phyloP scores from a whole-genome alignment of 345 rosid genomes.

The Pugionium cornutum region DNA sequence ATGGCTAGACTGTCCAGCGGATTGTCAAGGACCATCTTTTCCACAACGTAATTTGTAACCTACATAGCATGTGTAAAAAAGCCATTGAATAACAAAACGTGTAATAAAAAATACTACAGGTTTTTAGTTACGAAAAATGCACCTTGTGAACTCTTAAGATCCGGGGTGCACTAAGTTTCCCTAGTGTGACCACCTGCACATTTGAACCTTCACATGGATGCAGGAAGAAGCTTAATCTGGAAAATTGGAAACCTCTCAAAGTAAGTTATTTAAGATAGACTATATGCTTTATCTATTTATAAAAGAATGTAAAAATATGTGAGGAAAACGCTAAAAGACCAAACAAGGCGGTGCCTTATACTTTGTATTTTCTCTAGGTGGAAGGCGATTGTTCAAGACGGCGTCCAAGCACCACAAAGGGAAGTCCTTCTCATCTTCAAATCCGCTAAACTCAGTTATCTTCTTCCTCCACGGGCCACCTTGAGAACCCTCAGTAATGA shows the following conservation, averaged over 20 bases:
- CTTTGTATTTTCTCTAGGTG: slow-evolving; percentile 93
- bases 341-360: slow-evolving; percentile 41
- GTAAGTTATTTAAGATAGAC: slow-evolving; percentile 17
- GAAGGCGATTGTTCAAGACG: slow-evolving; percentile 82
- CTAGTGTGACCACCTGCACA: slow-evolving; percentile 84
- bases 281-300: neutral
- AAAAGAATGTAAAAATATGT: slow-evolving; percentile 14
- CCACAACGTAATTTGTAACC: slow-evolving; percentile 95
- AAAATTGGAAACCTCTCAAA: slow-evolving; percentile 25
- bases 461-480: slow-evolving; percentile 99
- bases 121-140: slow-evolving; percentile 29
- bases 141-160: slow-evolving; percentile 98
- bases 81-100: slow-evolving; percentile 19
- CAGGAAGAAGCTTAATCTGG: slow-evolving; percentile 96
- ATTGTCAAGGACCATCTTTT: slow-evolving; percentile 88
- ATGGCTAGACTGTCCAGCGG: slow-evolving; percentile 58
- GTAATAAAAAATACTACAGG: neutral
- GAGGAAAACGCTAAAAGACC: slow-evolving; percentile 20
- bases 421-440: slow-evolving; percentile 92
- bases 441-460: slow-evolving; percentile 81
- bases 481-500: slow-evolving; percentile 94
- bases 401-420: slow-evolving; percentile 98
- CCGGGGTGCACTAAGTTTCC: slow-evolving; percentile 98
- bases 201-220: slow-evolving; percentile 91
- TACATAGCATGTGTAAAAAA: slow-evolving; percentile 40